Evolutionary conservation across 495 filamentous ascomycete species (phyloP).

Genomic region (Xylaria palmicola): DNA sequence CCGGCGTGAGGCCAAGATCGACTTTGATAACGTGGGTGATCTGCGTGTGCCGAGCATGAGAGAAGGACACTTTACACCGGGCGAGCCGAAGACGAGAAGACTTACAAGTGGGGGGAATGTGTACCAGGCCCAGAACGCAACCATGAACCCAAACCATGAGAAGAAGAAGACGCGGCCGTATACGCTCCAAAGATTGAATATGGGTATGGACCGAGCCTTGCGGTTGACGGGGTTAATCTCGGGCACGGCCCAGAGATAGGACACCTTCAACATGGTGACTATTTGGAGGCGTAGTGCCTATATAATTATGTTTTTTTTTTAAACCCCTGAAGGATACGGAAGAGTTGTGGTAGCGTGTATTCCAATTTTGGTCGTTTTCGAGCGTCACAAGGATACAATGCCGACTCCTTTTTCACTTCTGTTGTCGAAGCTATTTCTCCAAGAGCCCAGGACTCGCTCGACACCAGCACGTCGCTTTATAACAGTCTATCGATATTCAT

Average conservation of each 20-base stretch:
- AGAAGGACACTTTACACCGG: not conserved
- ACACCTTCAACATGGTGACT: constrained; percentile 35
- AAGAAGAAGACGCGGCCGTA: constrained; percentile 92
- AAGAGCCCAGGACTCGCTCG: not conserved
- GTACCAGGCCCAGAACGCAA: constrained; percentile 93
- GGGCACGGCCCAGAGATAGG: constrained; percentile 58
- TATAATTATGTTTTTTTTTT: not conserved
- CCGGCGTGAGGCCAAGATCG: constrained; percentile 69
- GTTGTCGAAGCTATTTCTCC: not conserved
- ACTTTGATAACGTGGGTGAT: constrained; percentile 72
- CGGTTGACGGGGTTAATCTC: constrained; percentile 72
- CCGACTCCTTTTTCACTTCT: not conserved
- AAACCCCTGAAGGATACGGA: not conserved
- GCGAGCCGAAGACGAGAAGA: constrained; percentile 9
- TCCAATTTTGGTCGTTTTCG: no score
- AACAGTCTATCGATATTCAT: not conserved
- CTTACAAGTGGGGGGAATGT: constrained; percentile 80
- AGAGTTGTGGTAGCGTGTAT: no score
- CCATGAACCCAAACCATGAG: constrained; percentile 93
- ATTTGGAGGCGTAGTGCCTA: not conserved
- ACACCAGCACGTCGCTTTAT: not conserved
- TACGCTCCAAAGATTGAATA: constrained; percentile 74
- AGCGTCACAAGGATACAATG: no score
- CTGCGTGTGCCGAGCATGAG: constrained; percentile 39
- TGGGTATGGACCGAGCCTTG: constrained; percentile 78